Percentiles rank a stretch among this genome's conserved stretches.
These are phyloP conservation scores for Metarhizium album DNA, from an alignment of 2,329 filamentous ascomycete genomes.

Conservation along the genomic window DNA sequence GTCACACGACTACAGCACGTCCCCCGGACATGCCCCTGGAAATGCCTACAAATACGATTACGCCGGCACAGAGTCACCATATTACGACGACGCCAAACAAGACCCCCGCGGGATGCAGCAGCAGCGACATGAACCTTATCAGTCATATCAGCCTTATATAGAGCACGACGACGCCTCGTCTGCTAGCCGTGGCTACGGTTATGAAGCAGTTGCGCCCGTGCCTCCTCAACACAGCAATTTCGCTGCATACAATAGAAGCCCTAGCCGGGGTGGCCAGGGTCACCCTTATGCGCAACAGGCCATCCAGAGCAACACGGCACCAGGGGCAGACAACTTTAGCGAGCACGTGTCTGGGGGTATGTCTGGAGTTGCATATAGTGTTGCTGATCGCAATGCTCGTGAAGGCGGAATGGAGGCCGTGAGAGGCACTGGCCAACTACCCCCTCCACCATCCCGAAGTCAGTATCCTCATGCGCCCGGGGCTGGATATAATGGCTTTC, in stretches of 20 bases:
- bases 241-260: conserved; percentile 12
- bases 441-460: conserved; percentile 26
- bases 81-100: conserved; percentile 18
- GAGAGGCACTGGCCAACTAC: conserved; percentile 27
- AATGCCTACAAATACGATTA: conserved; percentile 10
- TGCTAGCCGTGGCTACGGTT: neutral
- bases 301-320: conserved; percentile 34
- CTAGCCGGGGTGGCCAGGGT: conserved; percentile 13
- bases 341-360: conserved; percentile 53
- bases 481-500: conserved; percentile 11
- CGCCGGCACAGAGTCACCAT: conserved; percentile 9
- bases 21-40: conserved; percentile 5
- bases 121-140: neutral
- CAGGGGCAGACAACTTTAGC: conserved; percentile 58
- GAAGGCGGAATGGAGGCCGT: conserved; percentile 56
- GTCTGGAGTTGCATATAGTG: conserved; percentile 54
- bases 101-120: conserved; percentile 1
- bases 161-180: conserved; percentile 1
- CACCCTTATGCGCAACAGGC: conserved; percentile 13
- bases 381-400: conserved; percentile 53
- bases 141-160: neutral
- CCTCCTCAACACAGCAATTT: conserved; percentile 13
- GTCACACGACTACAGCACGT: conserved; percentile 2
- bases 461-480: conserved; percentile 13
- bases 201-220: neutral